Conservation (phyloP, 139 green algal species). For the Chlamydomonas sp. region DNA sequence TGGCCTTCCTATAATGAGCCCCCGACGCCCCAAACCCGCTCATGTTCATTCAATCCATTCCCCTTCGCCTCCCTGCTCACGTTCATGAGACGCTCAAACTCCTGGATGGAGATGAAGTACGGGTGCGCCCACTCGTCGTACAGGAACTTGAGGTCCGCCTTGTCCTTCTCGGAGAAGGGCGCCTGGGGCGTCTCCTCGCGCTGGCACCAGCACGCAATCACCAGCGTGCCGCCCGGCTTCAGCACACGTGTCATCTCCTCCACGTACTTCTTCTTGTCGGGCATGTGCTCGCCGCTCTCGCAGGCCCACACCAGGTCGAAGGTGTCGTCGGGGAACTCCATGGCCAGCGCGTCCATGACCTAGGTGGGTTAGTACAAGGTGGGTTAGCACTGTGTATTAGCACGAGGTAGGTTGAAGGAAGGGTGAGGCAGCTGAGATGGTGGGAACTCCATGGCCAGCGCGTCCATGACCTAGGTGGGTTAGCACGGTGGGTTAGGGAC, state of each 20-base stretch:
- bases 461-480: constrained; percentile 88
- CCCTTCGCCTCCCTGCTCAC: constrained; percentile 40
- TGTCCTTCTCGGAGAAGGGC: constrained; percentile 81
- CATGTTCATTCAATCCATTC: neutral
- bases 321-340: constrained; percentile 87
- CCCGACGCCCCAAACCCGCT: too few species aligned
- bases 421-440: too few species aligned
- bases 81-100: constrained; percentile 89
- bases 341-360: constrained; percentile 96
- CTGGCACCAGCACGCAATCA: constrained; percentile 95
- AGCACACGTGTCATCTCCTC: constrained; percentile 94
- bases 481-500: neutral
- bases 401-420: too few species aligned
- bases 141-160: constrained; percentile 87
- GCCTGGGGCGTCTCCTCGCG: constrained; percentile 72
- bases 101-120: constrained; percentile 94
- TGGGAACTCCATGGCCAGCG: too few species aligned
- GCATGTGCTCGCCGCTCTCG: constrained; percentile 98
- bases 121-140: constrained; percentile 96
- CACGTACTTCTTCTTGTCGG: constrained; percentile 96
- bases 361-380: constrained; percentile 28
- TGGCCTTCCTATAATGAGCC: too few species aligned
- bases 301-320: constrained; percentile 99
- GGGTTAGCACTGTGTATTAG: too few species aligned
- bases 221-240: constrained; percentile 86